Evolutionary conservation across 768 basidiomycete species (phyloP).

Genomic region (Trametes punicea): DNA sequence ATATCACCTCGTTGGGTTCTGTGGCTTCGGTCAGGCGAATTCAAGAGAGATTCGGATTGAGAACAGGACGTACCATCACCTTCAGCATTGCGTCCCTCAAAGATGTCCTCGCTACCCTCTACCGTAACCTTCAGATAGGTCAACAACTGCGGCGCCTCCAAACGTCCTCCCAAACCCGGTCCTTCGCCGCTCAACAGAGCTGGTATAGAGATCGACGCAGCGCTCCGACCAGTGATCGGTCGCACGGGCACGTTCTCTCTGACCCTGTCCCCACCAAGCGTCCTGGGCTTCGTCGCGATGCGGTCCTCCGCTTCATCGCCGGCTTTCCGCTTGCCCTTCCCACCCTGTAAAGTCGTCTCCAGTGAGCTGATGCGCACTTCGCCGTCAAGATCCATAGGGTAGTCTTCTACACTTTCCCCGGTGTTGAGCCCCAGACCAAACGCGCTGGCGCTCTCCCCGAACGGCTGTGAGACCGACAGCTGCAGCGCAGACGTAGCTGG

Average conservation of each 20-base stretch:
- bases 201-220: slow-evolving; percentile 9
- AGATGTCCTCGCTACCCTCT: slow-evolving; percentile 62
- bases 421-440: slow-evolving; percentile 20
- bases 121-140: slow-evolving; percentile 42
- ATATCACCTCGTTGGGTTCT: slow-evolving; percentile 70
- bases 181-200: slow-evolving; percentile 12
- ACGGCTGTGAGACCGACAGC: slow-evolving; percentile 14
- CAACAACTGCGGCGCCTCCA: slow-evolving; percentile 50
- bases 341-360: slow-evolving; percentile 28
- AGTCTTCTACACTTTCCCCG: slow-evolving; percentile 39
- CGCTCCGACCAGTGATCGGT: slow-evolving; percentile 41
- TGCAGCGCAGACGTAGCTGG: slow-evolving; percentile 16
- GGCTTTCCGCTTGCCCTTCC: slow-evolving; percentile 51
- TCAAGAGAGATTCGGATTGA: background rate
- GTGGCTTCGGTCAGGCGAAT: background rate
- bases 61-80: slow-evolving; percentile 45
- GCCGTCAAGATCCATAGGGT: slow-evolving; percentile 51
- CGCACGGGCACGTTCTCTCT: slow-evolving; percentile 49
- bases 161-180: slow-evolving; percentile 25
- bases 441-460: slow-evolving; percentile 4
- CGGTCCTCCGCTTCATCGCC: slow-evolving; percentile 40
- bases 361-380: slow-evolving; percentile 46
- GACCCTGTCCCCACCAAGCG: slow-evolving; percentile 66
- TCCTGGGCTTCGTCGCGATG: slow-evolving; percentile 39
- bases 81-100: slow-evolving; percentile 81